Evolutionary conservation across 2,329 filamentous ascomycete genomes (phyloP).

Genomic region (Sarocladiaceae sp.): DNA sequence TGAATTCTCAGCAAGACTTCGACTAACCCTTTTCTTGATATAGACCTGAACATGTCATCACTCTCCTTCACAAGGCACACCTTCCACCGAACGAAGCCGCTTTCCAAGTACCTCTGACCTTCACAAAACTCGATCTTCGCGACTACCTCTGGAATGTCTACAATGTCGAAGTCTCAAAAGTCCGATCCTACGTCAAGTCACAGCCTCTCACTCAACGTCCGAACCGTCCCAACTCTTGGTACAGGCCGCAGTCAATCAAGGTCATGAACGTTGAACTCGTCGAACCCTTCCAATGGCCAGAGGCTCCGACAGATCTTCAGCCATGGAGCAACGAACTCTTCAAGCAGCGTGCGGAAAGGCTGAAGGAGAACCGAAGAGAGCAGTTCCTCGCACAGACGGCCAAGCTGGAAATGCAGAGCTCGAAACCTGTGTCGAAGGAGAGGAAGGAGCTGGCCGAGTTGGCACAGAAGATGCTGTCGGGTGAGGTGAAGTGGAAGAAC

Average conservation of each 20-base stretch:
- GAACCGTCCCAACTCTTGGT: constrained; percentile 51
- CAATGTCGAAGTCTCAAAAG: constrained; percentile 63
- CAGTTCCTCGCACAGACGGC: constrained; percentile 29
- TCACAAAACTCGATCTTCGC: constrained; percentile 94
- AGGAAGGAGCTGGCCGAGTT: constrained; percentile 53
- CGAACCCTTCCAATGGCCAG: constrained; percentile 85
- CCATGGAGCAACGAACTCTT: constrained; percentile 63
- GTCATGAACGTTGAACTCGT: constrained; percentile 92
- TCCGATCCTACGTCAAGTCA: constrained; percentile 75
- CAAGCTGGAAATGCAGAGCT: constrained; percentile 36
- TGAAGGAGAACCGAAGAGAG: constrained; percentile 41
- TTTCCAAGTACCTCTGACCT: constrained; percentile 85
- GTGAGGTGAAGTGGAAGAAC: constrained; percentile 58
- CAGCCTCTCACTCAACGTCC: constrained; percentile 50
- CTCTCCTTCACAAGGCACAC: constrained; percentile 67
- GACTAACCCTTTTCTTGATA: background rate
- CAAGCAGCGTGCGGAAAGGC: constrained; percentile 46
- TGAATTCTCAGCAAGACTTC: background rate
- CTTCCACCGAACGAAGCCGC: constrained; percentile 77
- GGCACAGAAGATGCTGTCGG: constrained; percentile 58
- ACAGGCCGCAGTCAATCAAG: constrained; percentile 72
- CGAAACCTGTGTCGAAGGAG: constrained; percentile 34
- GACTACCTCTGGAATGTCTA: constrained; percentile 92
- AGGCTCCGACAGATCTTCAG: constrained; percentile 56
- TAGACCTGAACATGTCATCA: constrained; percentile 79